phyloP scores from a whole-genome alignment of 148 eudicot genomes.

The Chenopodium album region DNA sequence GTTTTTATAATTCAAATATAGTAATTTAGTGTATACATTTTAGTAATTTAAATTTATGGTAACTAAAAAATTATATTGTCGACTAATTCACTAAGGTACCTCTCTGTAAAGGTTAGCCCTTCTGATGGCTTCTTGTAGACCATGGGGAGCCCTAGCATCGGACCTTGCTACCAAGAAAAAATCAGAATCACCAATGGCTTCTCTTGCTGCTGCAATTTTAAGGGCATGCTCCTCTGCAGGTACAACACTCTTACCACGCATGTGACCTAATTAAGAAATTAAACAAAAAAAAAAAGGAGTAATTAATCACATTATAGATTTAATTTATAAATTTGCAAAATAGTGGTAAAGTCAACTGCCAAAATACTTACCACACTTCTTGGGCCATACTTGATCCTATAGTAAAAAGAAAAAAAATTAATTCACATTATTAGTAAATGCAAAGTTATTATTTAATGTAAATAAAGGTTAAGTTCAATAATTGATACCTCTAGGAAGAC shows the following conservation, averaged over 20 bases:
- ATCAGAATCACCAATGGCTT: constrained; percentile 39
- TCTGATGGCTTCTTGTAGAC: constrained; percentile 35
- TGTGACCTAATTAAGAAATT: constrained; percentile 20
- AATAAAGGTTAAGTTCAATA: no score
- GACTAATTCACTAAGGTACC: constrained; percentile 3
- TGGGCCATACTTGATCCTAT: constrained; percentile 47
- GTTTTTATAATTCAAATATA: no score
- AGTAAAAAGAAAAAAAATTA: not conserved
- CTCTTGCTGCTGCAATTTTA: constrained; percentile 44
- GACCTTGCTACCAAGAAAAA: constrained; percentile 41
- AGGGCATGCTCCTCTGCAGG: constrained; percentile 40
- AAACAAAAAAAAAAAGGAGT: not conserved
- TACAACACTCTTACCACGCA: constrained; percentile 33
- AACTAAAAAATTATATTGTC: no score
- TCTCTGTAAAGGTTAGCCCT: constrained; percentile 40
- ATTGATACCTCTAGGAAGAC: constrained; percentile 36
- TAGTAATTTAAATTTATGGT: no score
- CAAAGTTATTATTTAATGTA: no score
- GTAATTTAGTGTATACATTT: no score
- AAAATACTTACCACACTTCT: constrained; percentile 38
- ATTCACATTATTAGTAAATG: not conserved
- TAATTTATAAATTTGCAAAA: not conserved
- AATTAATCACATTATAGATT: not conserved
- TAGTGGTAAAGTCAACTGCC: not conserved
- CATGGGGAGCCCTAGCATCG: constrained; percentile 42